Evolutionary conservation across 768 basidiomycete genomes (phyloP).

Genomic region (Macrocybe gigantea): DNA sequence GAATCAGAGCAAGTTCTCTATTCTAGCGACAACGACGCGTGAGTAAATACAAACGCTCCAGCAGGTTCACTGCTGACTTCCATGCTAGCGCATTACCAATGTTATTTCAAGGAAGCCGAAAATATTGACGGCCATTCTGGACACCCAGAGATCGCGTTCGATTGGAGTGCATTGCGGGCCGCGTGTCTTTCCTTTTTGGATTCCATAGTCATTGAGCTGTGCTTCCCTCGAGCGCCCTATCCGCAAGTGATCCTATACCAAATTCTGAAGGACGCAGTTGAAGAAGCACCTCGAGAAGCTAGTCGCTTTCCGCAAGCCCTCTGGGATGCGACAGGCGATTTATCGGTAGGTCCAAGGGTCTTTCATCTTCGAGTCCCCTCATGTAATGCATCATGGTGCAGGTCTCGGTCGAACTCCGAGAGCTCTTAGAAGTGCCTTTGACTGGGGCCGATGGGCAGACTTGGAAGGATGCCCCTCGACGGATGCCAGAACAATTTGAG

Average conservation of each 20-base stretch:
- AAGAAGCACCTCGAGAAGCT: constrained; percentile 68
- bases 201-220: constrained; percentile 78
- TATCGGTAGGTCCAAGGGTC: constrained; percentile 46
- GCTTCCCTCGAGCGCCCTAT: constrained; percentile 65
- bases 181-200: constrained; percentile 77
- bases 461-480: constrained; percentile 43
- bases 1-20: constrained; percentile 59
- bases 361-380: not conserved
- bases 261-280: constrained; percentile 64
- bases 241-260: constrained; percentile 61
- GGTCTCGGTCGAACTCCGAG: constrained; percentile 62
- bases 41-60: constrained; percentile 18
- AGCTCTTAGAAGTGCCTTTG: constrained; percentile 58
- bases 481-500: constrained; percentile 58
- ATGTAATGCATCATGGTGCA: constrained; percentile 17
- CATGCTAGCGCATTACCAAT: constrained; percentile 59
- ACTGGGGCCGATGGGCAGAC: constrained; percentile 46
- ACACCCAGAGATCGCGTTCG: constrained; percentile 56
- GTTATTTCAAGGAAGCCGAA: constrained; percentile 54
- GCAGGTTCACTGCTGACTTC: not conserved
- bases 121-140: constrained; percentile 24
- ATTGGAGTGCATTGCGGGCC: constrained; percentile 53
- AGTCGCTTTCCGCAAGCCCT: constrained; percentile 74
- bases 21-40: constrained; percentile 70
- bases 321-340: constrained; percentile 79